Evolutionary conservation across 441 rosid species (phyloP).

Genomic region (Metrosideros polymorpha): DNA sequence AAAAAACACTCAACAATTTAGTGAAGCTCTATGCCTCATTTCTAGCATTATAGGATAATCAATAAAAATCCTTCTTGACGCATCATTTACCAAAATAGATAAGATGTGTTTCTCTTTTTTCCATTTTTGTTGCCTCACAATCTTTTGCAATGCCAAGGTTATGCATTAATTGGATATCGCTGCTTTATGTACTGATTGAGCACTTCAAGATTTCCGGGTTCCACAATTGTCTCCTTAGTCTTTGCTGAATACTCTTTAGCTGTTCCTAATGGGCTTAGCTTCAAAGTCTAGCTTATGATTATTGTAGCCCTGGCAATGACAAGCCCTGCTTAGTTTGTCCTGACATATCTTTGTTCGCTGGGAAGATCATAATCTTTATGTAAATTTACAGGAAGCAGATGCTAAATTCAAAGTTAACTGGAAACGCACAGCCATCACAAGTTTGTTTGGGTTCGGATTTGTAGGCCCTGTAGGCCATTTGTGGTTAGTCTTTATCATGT

Average conservation of each 20-base stretch:
- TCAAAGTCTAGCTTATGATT: neutral
- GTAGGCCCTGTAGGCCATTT: constrained; percentile 97
- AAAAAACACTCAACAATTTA: neutral
- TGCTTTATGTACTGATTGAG: neutral
- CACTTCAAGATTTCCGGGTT: neutral
- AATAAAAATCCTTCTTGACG: neutral
- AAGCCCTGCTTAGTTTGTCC: neutral
- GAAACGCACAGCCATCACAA: constrained; percentile 83
- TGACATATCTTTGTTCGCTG: neutral
- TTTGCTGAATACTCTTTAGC: neutral
- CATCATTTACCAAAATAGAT: neutral
- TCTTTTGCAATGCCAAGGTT: neutral
- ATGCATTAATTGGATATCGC: neutral
- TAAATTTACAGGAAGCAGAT: constrained; percentile 35
- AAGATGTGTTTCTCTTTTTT: neutral
- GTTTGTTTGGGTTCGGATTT: constrained; percentile 86
- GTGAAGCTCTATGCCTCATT: neutral
- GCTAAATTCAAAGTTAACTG: constrained; percentile 54
- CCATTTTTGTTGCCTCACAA: neutral
- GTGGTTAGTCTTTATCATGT: constrained; percentile 30
- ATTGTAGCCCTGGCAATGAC: neutral
- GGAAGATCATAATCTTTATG: neutral
- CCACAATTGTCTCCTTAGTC: neutral
- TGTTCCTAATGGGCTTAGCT: neutral
- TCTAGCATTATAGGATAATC: neutral